Evolutionary conservation across 2,329 filamentous ascomycete species (phyloP), one percentile per base, ranked within the genome.

Genomic region (Monosporascus sp.): DNA sequence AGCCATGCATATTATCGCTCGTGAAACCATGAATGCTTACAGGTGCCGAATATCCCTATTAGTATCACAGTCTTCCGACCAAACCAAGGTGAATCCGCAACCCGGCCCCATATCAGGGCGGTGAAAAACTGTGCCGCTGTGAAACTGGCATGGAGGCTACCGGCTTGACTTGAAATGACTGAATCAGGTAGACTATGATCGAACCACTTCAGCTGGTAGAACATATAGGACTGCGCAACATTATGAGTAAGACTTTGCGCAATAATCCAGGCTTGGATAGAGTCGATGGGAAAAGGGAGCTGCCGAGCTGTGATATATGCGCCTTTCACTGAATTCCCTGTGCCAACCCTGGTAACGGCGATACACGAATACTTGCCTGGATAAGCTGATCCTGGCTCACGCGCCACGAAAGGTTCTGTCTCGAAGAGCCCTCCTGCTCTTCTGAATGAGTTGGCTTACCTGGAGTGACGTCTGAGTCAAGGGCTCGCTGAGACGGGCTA

Each of bases 161-260:
- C 90, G 1, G 88, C 88, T 67, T 94, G 90, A 20, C 80, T 78
- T 0, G 90, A 83, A 59, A 96, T 91, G 2, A 80, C 83, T 24
- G 88, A 78, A 60, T 79, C 74, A 0, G 81, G 70, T 15, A 82
- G 72, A 9, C 63, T 70, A 0, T 76, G 72, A 54, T 81, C 74
- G 62, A 96, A 93, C 54, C 86, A 93, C 61, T 83, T 85, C n/a
- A 96, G 80, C 68, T 94, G 89, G 70, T 93, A 95, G 72, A 90
- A 95, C 76, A 95, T 85, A 70, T 95, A 95, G 2, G 88, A 81
- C 70, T 88, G 74, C 24, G 31, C 15, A 18, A 18, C 17, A 49
- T 18, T 52, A 37, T 43, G 35, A 37, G 48, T 43, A 43, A 43
- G 39, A 6, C 8, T 14, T 20, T 43, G 18, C 9, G 22, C 39